These are phyloP conservation scores for Talaromyces pinophilus DNA, from an alignment of 2,329 filamentous ascomycete genomes.

Conservation along the genomic window DNA sequence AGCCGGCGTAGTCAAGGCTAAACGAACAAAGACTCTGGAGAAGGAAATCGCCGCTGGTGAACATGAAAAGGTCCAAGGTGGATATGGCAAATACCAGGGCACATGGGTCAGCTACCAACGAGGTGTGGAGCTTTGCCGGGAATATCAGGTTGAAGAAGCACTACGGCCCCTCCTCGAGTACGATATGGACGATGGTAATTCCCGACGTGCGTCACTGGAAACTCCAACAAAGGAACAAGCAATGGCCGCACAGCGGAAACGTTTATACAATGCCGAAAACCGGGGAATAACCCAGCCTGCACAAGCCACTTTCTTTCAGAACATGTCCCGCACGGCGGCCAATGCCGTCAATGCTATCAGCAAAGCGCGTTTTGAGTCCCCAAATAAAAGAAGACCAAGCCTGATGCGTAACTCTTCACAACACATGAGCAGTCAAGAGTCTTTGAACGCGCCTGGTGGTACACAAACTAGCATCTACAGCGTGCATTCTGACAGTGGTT, in stretches of 20 bases:
- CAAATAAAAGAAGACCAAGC: slow-evolving; percentile 66
- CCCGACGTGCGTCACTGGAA: slow-evolving; percentile 75
- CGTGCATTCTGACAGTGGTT: slow-evolving; percentile 72
- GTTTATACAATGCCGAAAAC: slow-evolving; percentile 81
- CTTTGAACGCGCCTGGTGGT: slow-evolving; percentile 70
- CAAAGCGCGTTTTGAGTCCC: slow-evolving; percentile 91
- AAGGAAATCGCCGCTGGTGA: slow-evolving; percentile 96
- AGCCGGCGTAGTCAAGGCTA: slow-evolving; percentile 94
- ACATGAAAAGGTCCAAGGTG: slow-evolving; percentile 97
- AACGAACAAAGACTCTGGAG: slow-evolving; percentile 94
- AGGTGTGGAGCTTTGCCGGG: slow-evolving; percentile 85
- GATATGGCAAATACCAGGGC: slow-evolving; percentile 98
- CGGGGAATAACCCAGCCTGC: slow-evolving; percentile 62
- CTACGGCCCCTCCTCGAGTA: slow-evolving; percentile 53
- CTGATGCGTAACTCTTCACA: slow-evolving; percentile 66
- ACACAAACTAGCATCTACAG: slow-evolving; percentile 74
- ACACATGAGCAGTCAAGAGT: slow-evolving; percentile 59
- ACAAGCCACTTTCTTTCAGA: slow-evolving; percentile 92
- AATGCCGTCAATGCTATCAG: slow-evolving; percentile 94
- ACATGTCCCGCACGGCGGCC: slow-evolving; percentile 89
- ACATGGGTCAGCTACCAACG: slow-evolving; percentile 97
- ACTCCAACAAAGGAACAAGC: slow-evolving; percentile 98
- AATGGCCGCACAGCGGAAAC: slow-evolving; percentile 92
- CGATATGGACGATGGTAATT: slow-evolving; percentile 57
- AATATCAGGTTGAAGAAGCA: slow-evolving; percentile 59